Percentiles rank a stretch among this genome's conserved stretches.
Conservation (phyloP, 2,329 filamentous ascomycete genomes). For the Monosporascus ibericus region DNA sequence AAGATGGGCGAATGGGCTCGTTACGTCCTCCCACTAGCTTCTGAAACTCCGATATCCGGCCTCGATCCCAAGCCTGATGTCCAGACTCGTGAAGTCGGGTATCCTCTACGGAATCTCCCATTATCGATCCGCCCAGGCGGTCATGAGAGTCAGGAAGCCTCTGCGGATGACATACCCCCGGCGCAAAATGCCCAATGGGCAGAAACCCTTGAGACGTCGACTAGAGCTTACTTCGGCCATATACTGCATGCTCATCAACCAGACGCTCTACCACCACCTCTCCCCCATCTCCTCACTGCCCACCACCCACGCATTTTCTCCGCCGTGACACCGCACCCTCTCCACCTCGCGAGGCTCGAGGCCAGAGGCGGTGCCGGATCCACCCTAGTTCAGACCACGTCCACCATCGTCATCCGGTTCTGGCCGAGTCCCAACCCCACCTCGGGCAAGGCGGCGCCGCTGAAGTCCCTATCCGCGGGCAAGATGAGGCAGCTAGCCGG, state of each 20-base stretch:
- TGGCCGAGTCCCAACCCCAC: slow-evolving; percentile 20
- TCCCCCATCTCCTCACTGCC: slow-evolving; percentile 10
- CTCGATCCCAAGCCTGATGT: not conserved
- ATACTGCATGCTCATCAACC: slow-evolving; percentile 29
- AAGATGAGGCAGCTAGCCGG: no score
- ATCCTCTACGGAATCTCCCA: not conserved
- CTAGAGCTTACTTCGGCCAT: slow-evolving; percentile 45
- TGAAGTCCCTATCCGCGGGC: not conserved
- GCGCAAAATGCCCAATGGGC: slow-evolving; percentile 18
- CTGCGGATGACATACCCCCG: slow-evolving; percentile 4
- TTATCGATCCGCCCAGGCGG: not conserved
- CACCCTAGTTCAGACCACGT: slow-evolving; percentile 17
- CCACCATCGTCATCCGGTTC: slow-evolving; percentile 42
- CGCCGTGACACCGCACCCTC: slow-evolving; percentile 41
- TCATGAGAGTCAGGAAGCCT: not conserved
- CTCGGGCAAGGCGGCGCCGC: not conserved
- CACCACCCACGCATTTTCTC: slow-evolving; percentile 32
- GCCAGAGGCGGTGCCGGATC: slow-evolving; percentile 9
- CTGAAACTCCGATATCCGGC: not conserved
- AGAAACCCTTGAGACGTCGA: slow-evolving; percentile 15
- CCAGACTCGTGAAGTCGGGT: slow-evolving; percentile 1
- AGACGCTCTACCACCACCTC: slow-evolving; percentile 2
- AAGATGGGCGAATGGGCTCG: slow-evolving; percentile 29
- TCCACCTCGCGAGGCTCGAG: slow-evolving; percentile 31
- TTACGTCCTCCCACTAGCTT: slow-evolving; percentile 17